A percentile compares a stretch with the other conserved stretches of the same genome.
These are phyloP conservation scores for Cystoderma amianthinum DNA, from an alignment of 768 basidiomycete species.

Conservation along the genomic window DNA sequence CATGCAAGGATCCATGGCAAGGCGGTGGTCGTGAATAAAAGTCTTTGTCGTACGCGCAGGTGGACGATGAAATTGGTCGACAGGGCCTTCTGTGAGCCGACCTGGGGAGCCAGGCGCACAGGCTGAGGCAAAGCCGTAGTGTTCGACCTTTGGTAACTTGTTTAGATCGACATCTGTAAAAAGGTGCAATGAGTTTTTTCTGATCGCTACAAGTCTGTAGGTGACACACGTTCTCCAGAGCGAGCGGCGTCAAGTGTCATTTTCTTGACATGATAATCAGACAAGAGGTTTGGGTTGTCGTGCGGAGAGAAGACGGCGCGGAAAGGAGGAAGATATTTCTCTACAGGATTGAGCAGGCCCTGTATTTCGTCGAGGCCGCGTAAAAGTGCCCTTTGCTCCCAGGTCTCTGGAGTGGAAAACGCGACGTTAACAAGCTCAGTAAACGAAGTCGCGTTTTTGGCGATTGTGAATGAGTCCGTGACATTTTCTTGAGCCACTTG, in stretches of 20 bases:
- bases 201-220: neutral
- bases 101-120: slow-evolving; percentile 21
- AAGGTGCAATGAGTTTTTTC: neutral
- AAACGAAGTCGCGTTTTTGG: slow-evolving; percentile 11
- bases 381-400: slow-evolving; percentile 12
- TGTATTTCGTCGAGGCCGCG: slow-evolving; percentile 18
- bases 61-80: slow-evolving; percentile 14
- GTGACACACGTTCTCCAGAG: slow-evolving; percentile 17
- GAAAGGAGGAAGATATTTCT: slow-evolving; percentile 29
- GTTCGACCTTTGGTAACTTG: slow-evolving; percentile 7
- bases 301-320: slow-evolving; percentile 33
- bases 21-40: slow-evolving; percentile 37
- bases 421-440: slow-evolving; percentile 12
- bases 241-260: slow-evolving; percentile 23
- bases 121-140: slow-evolving; percentile 20
- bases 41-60: slow-evolving; percentile 16
- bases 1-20: slow-evolving; percentile 35
- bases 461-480: slow-evolving; percentile 26
- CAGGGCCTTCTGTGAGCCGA: slow-evolving; percentile 13
- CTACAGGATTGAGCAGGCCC: slow-evolving; percentile 26
- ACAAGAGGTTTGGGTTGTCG: slow-evolving; percentile 26
- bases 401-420: slow-evolving; percentile 14
- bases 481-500: slow-evolving; percentile 20
- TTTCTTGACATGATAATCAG: slow-evolving; percentile 22
- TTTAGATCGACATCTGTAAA: slow-evolving; percentile 14